A percentile compares a stretch with the other conserved stretches of the same genome.
phyloP scores from a whole-genome alignment of 1,284 basidiomycete genomes.

The Inonotus obliquus region DNA sequence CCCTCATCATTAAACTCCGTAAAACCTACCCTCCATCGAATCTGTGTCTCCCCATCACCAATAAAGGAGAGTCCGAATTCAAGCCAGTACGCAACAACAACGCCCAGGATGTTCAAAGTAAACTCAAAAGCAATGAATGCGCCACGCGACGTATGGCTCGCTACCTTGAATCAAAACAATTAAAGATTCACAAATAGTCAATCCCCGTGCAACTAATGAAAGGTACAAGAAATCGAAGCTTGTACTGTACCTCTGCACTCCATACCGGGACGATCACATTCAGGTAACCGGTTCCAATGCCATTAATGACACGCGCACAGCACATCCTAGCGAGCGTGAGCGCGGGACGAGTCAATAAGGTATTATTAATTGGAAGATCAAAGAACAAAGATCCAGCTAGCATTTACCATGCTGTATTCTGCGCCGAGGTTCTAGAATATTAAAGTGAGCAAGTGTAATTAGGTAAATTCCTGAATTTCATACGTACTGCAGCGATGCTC shows the following conservation, averaged over 20 bases:
- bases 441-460: not conserved
- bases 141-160: slow-evolving; percentile 40
- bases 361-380: not conserved
- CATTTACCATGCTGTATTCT: slow-evolving; percentile 42
- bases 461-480: not conserved
- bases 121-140: slow-evolving; percentile 34
- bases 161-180: slow-evolving; percentile 26
- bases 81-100: slow-evolving; percentile 52
- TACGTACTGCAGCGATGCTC: slow-evolving; percentile 43
- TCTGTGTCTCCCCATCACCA: slow-evolving; percentile 37
- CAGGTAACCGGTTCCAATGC: slow-evolving; percentile 47
- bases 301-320: slow-evolving; percentile 47
- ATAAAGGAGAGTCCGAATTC: slow-evolving; percentile 45
- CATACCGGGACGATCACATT: slow-evolving; percentile 52
- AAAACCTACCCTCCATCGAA: slow-evolving; percentile 39
- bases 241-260: slow-evolving; percentile 33
- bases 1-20: not conserved
- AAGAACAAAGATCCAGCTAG: not conserved
- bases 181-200: not conserved
- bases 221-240: slow-evolving; percentile 1
- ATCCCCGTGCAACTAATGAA: not conserved
- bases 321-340: slow-evolving; percentile 36
- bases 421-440: slow-evolving; percentile 32
- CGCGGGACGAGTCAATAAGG: not conserved
- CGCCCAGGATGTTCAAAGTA: slow-evolving; percentile 46